These are phyloP conservation scores for Trypanosomatidae sp. DNA, from an alignment of 208 protist genomes.

Conservation along the genomic window DNA sequence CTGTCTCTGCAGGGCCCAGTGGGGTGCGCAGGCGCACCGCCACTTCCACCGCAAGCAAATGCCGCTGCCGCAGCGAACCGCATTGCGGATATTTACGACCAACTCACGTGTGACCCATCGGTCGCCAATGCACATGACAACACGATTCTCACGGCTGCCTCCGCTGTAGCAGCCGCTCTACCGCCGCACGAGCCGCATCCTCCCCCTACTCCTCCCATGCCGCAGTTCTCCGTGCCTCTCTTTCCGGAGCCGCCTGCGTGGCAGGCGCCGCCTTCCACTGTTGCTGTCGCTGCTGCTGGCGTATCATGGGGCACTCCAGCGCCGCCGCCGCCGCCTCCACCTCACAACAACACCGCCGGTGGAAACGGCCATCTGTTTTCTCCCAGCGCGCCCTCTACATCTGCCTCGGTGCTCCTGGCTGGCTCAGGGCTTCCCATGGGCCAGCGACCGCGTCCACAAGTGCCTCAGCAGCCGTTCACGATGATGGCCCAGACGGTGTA, in stretches of 20 bases:
- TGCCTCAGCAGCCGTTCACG: background rate
- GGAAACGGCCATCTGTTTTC: background rate
- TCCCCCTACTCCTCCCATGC: background rate
- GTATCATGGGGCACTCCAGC: background rate
- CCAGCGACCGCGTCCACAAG: background rate
- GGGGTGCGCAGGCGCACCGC: background rate
- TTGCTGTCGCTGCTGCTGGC: background rate
- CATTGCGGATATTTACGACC: conserved; percentile 12
- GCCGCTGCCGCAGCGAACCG: background rate
- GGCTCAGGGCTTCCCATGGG: conserved; percentile 3
- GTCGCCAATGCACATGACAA: background rate
- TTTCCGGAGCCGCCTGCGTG: conserved; percentile 38
- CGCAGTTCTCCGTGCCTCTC: conserved; percentile 34
- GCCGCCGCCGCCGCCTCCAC: background rate
- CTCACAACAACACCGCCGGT: background rate
- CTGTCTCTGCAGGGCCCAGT: conserved; percentile 5
- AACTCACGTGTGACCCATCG: conserved; percentile 35
- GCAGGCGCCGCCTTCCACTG: background rate
- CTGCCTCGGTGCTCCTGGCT: conserved; percentile 3
- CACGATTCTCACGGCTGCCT: background rate
- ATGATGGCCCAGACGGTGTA: background rate
- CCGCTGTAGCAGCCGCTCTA: background rate
- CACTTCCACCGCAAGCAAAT: background rate
- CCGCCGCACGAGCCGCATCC: background rate
- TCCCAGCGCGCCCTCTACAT: background rate